Conservation (phyloP, 345 rosid species). For the Camelina sativa region DNA sequence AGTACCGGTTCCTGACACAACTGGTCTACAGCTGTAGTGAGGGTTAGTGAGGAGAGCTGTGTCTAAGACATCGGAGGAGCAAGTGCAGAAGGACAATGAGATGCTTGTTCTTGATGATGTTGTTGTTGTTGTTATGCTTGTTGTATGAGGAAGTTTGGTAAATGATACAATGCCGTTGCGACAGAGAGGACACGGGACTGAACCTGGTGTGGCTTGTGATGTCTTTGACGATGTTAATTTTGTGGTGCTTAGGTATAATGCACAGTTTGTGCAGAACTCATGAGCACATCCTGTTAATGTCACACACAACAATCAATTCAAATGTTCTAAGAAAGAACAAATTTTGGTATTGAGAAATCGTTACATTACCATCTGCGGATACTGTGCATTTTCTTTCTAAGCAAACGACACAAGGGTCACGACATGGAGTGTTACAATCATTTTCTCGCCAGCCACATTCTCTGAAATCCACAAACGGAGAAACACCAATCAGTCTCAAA, state of each 20-base stretch:
- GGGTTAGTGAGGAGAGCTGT: slow-evolving; percentile 60
- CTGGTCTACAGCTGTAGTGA: slow-evolving; percentile 64
- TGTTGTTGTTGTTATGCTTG: slow-evolving; percentile 23
- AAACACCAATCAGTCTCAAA: not conserved
- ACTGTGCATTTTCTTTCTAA: slow-evolving; percentile 85
- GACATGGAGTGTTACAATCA: slow-evolving; percentile 55
- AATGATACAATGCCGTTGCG: slow-evolving; percentile 87
- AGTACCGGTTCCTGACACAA: slow-evolving; percentile 56
- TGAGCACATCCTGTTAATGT: slow-evolving; percentile 77
- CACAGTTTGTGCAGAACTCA: slow-evolving; percentile 87
- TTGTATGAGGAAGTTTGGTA: slow-evolving; percentile 59
- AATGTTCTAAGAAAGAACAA: not conserved
- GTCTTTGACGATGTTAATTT: slow-evolving; percentile 50
- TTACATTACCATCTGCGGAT: slow-evolving; percentile 71
- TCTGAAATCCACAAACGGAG: slow-evolving; percentile 47
- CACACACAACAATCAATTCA: slow-evolving; percentile 16
- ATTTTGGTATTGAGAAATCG: not conserved
- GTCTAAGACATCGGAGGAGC: slow-evolving; percentile 68
- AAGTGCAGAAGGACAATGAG: slow-evolving; percentile 71
- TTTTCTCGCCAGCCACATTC: slow-evolving; percentile 86
- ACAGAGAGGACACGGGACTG: slow-evolving; percentile 89
- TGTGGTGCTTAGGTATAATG: slow-evolving; percentile 83
- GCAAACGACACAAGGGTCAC: slow-evolving; percentile 87
- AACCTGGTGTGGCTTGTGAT: slow-evolving; percentile 71
- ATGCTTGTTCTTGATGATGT: slow-evolving; percentile 69